These are phyloP conservation scores for Lentinula boryana DNA, from an alignment of 768 basidiomycete species.

Conservation along the genomic window DNA sequence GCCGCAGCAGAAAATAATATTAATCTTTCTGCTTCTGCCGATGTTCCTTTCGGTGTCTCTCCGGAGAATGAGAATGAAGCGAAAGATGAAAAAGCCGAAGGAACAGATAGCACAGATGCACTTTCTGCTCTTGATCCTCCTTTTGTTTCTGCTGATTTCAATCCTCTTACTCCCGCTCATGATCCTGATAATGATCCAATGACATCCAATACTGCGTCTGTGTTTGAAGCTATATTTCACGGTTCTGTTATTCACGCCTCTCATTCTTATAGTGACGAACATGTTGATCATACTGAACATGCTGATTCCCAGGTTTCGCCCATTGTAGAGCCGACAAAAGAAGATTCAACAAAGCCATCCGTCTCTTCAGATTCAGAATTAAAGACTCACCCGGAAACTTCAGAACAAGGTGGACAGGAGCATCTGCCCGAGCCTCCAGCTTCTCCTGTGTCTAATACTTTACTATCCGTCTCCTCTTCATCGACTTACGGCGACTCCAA, in stretches of 20 bases:
- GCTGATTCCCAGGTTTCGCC: slow-evolving; percentile 35
- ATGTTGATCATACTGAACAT: slow-evolving; percentile 40
- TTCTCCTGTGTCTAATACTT: slow-evolving; percentile 48
- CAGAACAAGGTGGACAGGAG: slow-evolving; percentile 26
- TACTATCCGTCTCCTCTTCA: slow-evolving; percentile 33
- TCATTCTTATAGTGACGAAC: slow-evolving; percentile 33
- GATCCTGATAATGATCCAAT: slow-evolving; percentile 16
- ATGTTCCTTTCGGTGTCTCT: not conserved
- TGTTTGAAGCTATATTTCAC: slow-evolving; percentile 41
- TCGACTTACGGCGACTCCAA: slow-evolving; percentile 43
- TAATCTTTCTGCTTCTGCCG: not conserved
- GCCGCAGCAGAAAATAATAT: not conserved
- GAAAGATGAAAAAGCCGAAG: slow-evolving; percentile 15
- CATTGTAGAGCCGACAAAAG: slow-evolving; percentile 4
- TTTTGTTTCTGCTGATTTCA: slow-evolving; percentile 25
- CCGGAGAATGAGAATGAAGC: slow-evolving; percentile 17
- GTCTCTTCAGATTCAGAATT: not conserved
- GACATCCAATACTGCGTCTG: slow-evolving; percentile 41
- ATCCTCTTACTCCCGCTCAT: slow-evolving; percentile 25
- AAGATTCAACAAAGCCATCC: not conserved
- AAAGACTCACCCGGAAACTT: not conserved
- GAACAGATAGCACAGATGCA: slow-evolving; percentile 14
- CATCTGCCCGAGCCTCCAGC: slow-evolving; percentile 56
- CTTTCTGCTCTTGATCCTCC: slow-evolving; percentile 18
- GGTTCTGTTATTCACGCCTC: slow-evolving; percentile 34